These are phyloP conservation scores for Chaetomium globosum DNA, from an alignment of 2,329 filamentous ascomycete species.

Conservation along the genomic window DNA sequence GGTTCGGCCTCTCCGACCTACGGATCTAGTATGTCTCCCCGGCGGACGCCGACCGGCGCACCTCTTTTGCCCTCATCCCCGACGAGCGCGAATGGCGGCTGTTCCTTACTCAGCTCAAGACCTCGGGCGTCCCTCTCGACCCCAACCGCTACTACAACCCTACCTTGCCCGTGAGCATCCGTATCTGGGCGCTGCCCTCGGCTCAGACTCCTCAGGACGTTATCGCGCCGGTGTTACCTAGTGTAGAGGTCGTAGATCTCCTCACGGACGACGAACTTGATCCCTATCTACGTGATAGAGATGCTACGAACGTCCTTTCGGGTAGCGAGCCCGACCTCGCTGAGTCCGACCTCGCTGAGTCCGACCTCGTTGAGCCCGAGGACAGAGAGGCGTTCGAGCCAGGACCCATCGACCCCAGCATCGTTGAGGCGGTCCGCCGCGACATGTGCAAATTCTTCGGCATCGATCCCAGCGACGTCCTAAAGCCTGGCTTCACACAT, in stretches of 20 bases:
- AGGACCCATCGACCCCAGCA: slow-evolving; percentile 17
- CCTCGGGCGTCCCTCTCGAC: slow-evolving; percentile 12
- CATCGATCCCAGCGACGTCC: slow-evolving; percentile 17
- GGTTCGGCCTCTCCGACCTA: slow-evolving; percentile 3
- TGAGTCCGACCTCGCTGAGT: not conserved
- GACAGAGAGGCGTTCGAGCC: slow-evolving; percentile 10
- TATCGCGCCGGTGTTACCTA: slow-evolving; percentile 9
- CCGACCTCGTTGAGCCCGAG: not conserved
- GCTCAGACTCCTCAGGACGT: slow-evolving; percentile 8
- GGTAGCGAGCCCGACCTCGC: slow-evolving; percentile 1
- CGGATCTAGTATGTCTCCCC: slow-evolving; percentile 11
- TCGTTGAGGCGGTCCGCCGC: slow-evolving; percentile 16
- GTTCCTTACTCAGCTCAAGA: slow-evolving; percentile 12
- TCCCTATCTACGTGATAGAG: not conserved
- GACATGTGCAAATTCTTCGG: slow-evolving; percentile 17
- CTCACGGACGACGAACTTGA: slow-evolving; percentile 15
- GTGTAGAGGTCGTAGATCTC: slow-evolving; percentile 10
- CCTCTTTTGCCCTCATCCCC: slow-evolving; percentile 11
- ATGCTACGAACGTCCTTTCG: slow-evolving; percentile 5
- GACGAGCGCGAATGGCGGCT: slow-evolving; percentile 13
- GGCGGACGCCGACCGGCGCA: slow-evolving; percentile 3
- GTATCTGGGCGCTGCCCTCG: slow-evolving; percentile 6
- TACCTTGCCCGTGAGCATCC: slow-evolving; percentile 2
- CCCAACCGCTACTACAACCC: slow-evolving; percentile 9
- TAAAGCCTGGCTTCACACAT: slow-evolving; percentile 17